Base-by-base conservation (phyloP, 2,329 filamentous ascomycete species). In the Ceratocystis destructans region DNA sequence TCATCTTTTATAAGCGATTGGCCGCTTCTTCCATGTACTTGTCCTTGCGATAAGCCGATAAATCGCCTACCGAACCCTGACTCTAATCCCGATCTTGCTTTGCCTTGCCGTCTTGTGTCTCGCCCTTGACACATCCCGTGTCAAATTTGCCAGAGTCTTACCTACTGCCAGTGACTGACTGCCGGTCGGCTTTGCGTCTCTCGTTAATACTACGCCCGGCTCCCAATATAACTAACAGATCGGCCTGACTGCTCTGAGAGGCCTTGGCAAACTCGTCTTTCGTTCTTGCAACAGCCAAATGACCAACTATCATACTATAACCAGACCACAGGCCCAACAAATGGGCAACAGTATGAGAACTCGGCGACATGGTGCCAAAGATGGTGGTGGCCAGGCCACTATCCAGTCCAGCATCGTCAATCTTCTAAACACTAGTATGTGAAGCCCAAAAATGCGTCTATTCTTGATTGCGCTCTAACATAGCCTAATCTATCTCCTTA, bases 321-420 rank as follows among this genome's bases (percentile, higher is more conserved):
- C 79, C 20, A 66, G 66, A 46, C 44, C 64, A 63, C 63, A 65
- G 7, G 64, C 62, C 59, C 31, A 57, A 57, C 25, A 72, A 70
- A 72, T 75, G 70, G 76, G 73, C 75, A 77, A 76, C 68, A 83
- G 83, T 80, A 75, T 79, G 69, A 79, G 82, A 75, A 75, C 76
- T 73, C 83, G 85, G 74, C 78, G 81, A 71, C 79, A 85, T 73
- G 83, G 82, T 69, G 86, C 87, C 72, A 91, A 91, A 77, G 85
- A 88, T 75, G 83, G 81, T 66, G 87, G 87, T 68, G 92, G 94
- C 65, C 84, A 92, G 73, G 94, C 94, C 71, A 88, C 89, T 71
- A 96, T 89, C 85, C 76, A 87, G 65, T 96, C 91, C 78, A 96
- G 92, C 74, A 88, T 94, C 70, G 88, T 97, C 77, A 99, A 99